A percentile compares a stretch with the other conserved stretches of the same genome.
Conservation (phyloP, 2,329 filamentous ascomycete species). For the Colletotrichum tamarilloi region DNA sequence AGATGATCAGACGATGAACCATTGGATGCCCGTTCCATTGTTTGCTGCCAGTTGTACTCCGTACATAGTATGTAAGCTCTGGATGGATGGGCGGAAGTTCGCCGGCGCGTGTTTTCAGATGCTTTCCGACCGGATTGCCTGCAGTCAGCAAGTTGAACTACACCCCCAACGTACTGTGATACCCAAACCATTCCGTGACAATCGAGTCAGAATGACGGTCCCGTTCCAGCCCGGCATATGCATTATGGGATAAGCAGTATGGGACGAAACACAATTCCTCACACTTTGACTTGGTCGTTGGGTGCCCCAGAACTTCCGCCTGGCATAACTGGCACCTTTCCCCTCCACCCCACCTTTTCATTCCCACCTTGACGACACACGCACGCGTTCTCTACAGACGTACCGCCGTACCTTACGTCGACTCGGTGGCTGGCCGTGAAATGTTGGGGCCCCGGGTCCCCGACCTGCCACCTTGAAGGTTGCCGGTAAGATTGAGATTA, state of each 20-base stretch:
- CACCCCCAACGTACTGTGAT: background rate
- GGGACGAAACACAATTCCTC: constrained; percentile 2
- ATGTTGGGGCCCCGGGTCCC: constrained; percentile 3
- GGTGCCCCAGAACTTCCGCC: background rate
- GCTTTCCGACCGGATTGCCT: background rate
- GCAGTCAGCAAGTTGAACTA: background rate
- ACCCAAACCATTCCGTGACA: background rate
- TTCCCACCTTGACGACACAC: constrained; percentile 20
- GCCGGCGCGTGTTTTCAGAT: background rate
- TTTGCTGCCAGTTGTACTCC: background rate
- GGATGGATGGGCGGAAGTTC: constrained; percentile 6
- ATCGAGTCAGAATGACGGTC: constrained; percentile 20
- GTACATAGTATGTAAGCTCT: too few relatives aligned
- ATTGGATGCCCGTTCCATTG: background rate
- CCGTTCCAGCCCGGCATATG: constrained; percentile 4
- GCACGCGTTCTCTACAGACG: background rate
- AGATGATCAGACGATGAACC: background rate
- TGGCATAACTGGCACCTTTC: background rate
- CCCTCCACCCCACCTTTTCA: background rate
- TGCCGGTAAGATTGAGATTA: background rate
- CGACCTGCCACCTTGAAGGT: constrained; percentile 19
- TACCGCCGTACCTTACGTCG: background rate
- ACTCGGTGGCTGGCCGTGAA: background rate
- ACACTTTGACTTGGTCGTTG: background rate
- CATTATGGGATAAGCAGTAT: background rate